phyloP scores from a whole-genome alignment of 1,284 basidiomycete species.

The Microbotryum lychnidis-dioicae region DNA sequence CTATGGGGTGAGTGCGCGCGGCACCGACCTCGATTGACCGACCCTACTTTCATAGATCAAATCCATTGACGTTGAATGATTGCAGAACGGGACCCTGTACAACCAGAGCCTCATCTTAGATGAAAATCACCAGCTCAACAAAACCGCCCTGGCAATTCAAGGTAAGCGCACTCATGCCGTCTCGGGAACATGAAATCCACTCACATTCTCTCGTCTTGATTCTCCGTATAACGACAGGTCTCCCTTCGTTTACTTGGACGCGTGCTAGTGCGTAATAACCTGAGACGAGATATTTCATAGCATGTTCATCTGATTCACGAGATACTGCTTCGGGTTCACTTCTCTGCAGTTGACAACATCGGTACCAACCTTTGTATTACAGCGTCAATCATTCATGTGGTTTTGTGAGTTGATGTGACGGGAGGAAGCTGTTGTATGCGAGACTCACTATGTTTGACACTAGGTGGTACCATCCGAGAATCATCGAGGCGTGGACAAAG shows the following conservation, averaged over 20 bases:
- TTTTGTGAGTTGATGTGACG: constrained; percentile 24
- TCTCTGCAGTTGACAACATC: too few relatives aligned
- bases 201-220: constrained; percentile 16
- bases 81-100: constrained; percentile 47
- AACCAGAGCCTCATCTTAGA: constrained; percentile 68
- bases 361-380: constrained; percentile 15
- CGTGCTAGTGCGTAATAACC: constrained; percentile 6
- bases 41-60: too few relatives aligned
- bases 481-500: too few relatives aligned
- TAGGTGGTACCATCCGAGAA: constrained; percentile 50
- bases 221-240: too few relatives aligned
- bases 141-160: constrained; percentile 40
- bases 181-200: too few relatives aligned
- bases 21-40: constrained; percentile 29
- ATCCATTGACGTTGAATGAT: too few relatives aligned
- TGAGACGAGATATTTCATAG: neutral
- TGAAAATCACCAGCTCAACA: constrained; percentile 74
- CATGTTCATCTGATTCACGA: too few relatives aligned
- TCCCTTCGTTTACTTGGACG: too few relatives aligned
- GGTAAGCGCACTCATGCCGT: neutral
- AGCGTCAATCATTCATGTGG: constrained; percentile 46
- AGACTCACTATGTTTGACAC: too few relatives aligned
- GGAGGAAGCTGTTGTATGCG: too few relatives aligned
- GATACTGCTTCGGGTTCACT: too few relatives aligned
- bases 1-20: constrained; percentile 40